Evolutionary conservation across 108 stramenopile species (phyloP).

Genomic region (Discostella pseudostelligera): DNA sequence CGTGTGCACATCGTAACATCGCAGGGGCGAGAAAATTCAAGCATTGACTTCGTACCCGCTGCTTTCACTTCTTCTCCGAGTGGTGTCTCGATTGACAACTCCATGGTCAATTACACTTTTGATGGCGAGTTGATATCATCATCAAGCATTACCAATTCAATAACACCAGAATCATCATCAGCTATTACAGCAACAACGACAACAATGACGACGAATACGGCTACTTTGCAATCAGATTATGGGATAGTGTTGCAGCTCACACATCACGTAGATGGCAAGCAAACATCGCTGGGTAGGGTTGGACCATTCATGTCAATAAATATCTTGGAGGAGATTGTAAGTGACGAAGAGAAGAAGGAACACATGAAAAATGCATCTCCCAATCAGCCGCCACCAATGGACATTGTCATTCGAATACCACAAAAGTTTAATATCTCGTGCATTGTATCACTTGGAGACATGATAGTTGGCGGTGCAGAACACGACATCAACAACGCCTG

Average conservation of each 20-base stretch:
- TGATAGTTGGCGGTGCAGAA: not conserved
- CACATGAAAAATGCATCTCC: too few species aligned
- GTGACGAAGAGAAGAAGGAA: too few species aligned
- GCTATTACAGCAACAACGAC: not conserved
- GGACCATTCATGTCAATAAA: conserved; percentile 29
- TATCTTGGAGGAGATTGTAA: not conserved
- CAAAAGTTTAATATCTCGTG: too few species aligned
- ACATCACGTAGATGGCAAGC: conserved; percentile 18
- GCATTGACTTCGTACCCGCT: conserved; percentile 15
- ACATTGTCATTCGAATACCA: too few species aligned
- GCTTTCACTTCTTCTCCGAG: not conserved
- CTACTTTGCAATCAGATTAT: conserved; percentile 1
- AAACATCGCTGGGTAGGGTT: conserved; percentile 29
- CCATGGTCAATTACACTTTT: too few species aligned
- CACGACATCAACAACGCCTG: not conserved
- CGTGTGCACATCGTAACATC: conserved; percentile 23
- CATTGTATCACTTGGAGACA: too few species aligned
- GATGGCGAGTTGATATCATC: not conserved
- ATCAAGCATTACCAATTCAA: not conserved
- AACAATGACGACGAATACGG: not conserved
- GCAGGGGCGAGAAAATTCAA: conserved; percentile 37
- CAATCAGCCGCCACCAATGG: not conserved
- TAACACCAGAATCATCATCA: not conserved
- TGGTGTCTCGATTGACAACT: too few species aligned
- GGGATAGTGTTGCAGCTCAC: conserved; percentile 16